These are phyloP conservation scores for Heliamphora pulchella DNA, from an alignment of 179 eudicot genomes.

Conservation along the genomic window DNA sequence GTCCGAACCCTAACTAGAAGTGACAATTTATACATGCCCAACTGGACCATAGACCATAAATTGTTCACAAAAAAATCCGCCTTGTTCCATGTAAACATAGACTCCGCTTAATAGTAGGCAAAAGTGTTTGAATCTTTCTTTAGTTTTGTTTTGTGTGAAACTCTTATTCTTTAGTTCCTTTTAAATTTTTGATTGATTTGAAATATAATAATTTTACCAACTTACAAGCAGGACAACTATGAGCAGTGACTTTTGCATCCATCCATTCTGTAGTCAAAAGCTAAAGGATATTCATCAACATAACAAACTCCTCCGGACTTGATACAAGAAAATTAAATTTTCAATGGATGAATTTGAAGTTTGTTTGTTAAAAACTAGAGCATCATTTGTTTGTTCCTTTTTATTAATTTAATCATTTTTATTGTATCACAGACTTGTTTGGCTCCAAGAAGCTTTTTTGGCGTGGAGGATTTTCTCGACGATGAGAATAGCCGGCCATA, in stretches of 20 bases:
- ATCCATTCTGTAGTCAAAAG: not conserved
- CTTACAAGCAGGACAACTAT: not conserved
- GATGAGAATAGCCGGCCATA: conserved; percentile 85
- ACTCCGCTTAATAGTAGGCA: too few species aligned
- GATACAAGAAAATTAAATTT: not conserved
- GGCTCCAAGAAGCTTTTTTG: conserved; percentile 84
- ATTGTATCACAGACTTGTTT: conserved; percentile 40
- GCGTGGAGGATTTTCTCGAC: conserved; percentile 86
- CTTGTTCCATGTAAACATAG: too few species aligned
- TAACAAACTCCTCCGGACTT: not conserved
- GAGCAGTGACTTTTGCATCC: not conserved
- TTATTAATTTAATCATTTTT: not conserved
- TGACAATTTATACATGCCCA: too few species aligned
- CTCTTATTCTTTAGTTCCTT: not conserved
- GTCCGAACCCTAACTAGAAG: too few species aligned
- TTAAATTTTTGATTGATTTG: not conserved
- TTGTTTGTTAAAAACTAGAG: not conserved
- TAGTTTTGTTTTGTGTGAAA: too few species aligned
- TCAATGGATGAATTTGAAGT: not conserved
- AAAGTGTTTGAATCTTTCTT: too few species aligned
- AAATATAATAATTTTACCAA: not conserved
- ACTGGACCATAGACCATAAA: too few species aligned
- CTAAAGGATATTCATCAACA: too few species aligned
- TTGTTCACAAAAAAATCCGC: too few species aligned
- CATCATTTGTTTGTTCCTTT: not conserved